Evolutionary conservation across 306 rosid genomes (phyloP), one percentile per base, ranked within the genome.

Genomic region (Cucurbita ficifolia): DNA sequence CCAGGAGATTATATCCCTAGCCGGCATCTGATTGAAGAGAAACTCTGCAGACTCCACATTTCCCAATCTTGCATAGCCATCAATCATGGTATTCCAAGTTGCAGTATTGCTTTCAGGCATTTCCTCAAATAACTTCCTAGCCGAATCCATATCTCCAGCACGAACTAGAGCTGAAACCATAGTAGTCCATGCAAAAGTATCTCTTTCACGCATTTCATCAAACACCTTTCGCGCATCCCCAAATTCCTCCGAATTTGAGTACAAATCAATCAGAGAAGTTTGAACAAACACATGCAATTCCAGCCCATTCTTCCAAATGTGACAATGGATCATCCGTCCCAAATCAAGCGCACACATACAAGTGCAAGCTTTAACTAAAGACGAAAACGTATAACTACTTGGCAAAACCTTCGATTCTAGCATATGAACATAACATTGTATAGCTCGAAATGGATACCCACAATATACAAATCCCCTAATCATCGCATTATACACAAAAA

Each of bases 1-100:
- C 96, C 97, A 92, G 1, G 97, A 86, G 67, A 92, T 88, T 60
- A 87, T 60, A 76, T 90, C 90, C 85, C 81, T 87, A 0, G 52
- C 4, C 13, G 89, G 89, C 87, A 90, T 90, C 76, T 64, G 76
- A 52, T 65, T 64, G 68, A 92, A 90, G 82, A 92, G 70, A 58
- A 70, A 7, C 78, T 86, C 84, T 1, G 80, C 90, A 72, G 69
- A 82, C 74, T 87, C 81, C 59, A 86, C 51, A 52, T 86, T 73
- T 48, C 88, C 87, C 11, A 74, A 11, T 79, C 87, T 88, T 1
- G 85, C 86, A 52, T 85, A 86, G n/a, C 90, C 98, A 46, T 90
- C 89, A 46, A 92, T 87, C 86, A 88, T 82, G 55, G 89, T 75
- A 55, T 90, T 92, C 96, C 91, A 86, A 0, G 93, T 83, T 61